These are phyloP conservation scores for Solanum medicagineum DNA, from an alignment of 257 asterid species.

Conservation along the genomic window DNA sequence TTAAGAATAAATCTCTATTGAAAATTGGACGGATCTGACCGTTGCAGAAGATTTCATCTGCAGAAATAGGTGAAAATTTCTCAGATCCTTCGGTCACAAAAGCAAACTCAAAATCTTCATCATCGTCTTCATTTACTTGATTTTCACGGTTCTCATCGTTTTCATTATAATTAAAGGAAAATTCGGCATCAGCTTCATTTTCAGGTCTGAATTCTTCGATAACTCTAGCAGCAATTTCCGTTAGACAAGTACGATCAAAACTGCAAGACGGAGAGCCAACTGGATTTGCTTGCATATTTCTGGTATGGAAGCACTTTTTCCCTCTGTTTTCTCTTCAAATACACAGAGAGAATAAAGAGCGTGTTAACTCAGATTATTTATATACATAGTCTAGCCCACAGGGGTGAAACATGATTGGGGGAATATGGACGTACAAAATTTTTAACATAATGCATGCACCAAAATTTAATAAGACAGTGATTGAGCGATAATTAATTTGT, in stretches of 20 bases:
- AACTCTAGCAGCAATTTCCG: conserved; percentile 26
- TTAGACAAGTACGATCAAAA: conserved; percentile 2
- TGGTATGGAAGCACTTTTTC: not conserved
- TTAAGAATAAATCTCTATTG: conserved; percentile 14
- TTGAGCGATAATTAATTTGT: not conserved
- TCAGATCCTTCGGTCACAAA: not conserved
- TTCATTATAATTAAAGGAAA: not conserved
- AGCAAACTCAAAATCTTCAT: conserved; percentile 18
- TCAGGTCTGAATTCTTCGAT: conserved; percentile 9
- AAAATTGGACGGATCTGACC: conserved; percentile 66
- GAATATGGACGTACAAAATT: not conserved
- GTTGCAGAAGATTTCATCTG: conserved; percentile 54
- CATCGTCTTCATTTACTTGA: not conserved
- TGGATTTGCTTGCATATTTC: conserved; percentile 7
- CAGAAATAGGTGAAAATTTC: conserved; percentile 8
- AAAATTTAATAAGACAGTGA: too few species aligned
- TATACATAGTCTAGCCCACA: not conserved
- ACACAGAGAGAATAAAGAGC: not conserved
- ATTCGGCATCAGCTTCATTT: not conserved
- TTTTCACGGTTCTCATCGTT: not conserved
- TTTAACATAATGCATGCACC: not conserved
- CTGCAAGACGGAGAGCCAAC: conserved; percentile 5
- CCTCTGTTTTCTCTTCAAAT: not conserved
- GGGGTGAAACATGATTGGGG: not conserved
- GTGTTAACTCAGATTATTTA: not conserved